Evolutionary conservation across 345 rosid species (phyloP), one percentile per base, ranked within the genome.

Genomic region (Adansonia digitata): DNA sequence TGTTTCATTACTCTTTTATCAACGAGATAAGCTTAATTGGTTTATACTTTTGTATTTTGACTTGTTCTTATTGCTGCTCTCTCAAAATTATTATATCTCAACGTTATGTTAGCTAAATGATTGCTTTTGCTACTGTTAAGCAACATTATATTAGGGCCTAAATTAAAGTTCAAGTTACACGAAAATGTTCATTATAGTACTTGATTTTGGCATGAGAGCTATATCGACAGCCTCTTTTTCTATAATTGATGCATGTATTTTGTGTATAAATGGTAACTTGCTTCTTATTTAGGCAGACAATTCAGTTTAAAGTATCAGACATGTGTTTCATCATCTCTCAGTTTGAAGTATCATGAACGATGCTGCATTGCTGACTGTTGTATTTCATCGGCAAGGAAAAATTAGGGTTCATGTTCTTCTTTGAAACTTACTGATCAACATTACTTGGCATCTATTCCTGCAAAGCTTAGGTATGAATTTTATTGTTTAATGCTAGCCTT

Each of bases 41-140:
- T 75, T 61, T 62, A 39, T 72, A 71, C 43, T 39, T 77, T 20
- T 48, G 46, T 18, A 13, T 49, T n/a, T n/a, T n/a, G n/a, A n/a
- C n/a, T n/a, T n/a, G n/a, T n/a, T n/a, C n/a, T n/a, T n/a, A n/a
- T n/a, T n/a, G n/a, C n/a, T n/a, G n/a, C n/a, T 40, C 12, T 18
- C 39, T 27, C 2, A n/a, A 9, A 48, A 48, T 18, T 29, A 8
- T 69, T 8, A 69, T 48, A 43, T 43, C 51, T 43, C n/a, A 5
- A 43, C 35, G 13, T 14, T 42, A 42, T 43, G 53, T 26, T 34
- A 67, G 15, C 37, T 67, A 20, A 64, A 10, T 24, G 69, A 10
- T 37, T 64, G 17, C 69, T 64, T 64, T 64, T 39, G 46, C 46
- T 64, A 5, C 18, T 39, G 18, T 39, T 64, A 64, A 39, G 17